Conservation (phyloP, 176 grass and related monocot species). For the Alopecurus myosuroides region DNA sequence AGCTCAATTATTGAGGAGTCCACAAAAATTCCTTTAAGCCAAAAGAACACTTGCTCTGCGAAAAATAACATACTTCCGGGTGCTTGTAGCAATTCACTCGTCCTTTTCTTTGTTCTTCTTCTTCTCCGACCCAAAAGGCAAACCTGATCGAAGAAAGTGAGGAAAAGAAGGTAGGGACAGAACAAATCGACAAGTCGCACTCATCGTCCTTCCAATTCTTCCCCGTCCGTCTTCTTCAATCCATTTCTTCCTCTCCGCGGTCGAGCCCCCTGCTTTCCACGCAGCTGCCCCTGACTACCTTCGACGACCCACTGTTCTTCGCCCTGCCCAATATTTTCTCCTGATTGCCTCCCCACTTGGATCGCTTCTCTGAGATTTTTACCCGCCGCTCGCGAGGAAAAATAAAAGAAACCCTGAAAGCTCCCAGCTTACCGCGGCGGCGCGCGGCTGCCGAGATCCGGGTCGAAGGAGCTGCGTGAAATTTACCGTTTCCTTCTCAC, state of each 20-base stretch:
- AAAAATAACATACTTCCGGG: background rate
- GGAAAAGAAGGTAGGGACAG: background rate
- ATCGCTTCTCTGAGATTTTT: conserved; percentile 7
- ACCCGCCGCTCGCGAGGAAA: background rate
- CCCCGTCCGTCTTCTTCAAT: conserved; percentile 43
- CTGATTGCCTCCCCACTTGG: background rate
- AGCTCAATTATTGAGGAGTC: no score
- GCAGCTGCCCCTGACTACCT: conserved; percentile 19
- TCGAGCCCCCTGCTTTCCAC: conserved; percentile 16
- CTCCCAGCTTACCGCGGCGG: background rate
- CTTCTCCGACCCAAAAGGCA: background rate
- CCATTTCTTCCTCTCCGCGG: background rate
- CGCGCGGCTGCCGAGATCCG: conserved; percentile 19
- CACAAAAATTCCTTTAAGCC: no score
- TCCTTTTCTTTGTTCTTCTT: background rate
- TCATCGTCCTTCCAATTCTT: background rate
- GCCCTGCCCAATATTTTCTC: background rate
- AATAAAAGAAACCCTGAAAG: background rate
- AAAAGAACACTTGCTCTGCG: background rate
- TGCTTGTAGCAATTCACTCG: background rate
- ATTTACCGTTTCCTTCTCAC: background rate
- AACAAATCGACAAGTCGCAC: conserved; percentile 5
- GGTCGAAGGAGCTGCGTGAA: background rate
- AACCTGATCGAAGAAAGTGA: background rate
- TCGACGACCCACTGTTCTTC: conserved; percentile 18